Evolutionary conservation across 352 stramenopile species (phyloP).

Genomic region (Pythium dissimile): DNA sequence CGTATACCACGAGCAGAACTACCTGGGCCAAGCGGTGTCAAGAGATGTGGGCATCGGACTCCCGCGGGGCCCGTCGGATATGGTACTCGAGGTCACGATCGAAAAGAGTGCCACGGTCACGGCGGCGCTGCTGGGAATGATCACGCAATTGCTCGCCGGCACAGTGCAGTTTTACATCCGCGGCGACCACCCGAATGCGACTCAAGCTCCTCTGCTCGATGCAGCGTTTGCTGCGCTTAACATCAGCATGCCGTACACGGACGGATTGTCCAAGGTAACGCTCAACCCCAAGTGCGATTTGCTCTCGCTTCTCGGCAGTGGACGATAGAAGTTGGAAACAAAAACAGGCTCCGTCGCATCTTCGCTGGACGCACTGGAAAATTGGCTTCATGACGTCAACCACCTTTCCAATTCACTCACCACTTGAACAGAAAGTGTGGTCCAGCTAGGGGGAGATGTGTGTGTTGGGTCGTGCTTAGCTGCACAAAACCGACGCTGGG

Average conservation of each 20-base stretch:
- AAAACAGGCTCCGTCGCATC: too few species aligned
- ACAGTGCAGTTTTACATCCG: constrained; percentile 53
- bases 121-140: constrained; percentile 34
- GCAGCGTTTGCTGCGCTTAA: constrained; percentile 44
- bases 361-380: too few species aligned
- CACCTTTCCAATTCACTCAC: too few species aligned
- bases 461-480: too few species aligned
- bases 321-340: too few species aligned
- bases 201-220: constrained; percentile 33
- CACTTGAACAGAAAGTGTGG: too few species aligned
- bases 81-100: constrained; percentile 50
- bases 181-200: constrained; percentile 47
- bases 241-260: constrained; percentile 63
- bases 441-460: too few species aligned
- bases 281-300: constrained; percentile 18
- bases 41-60: constrained; percentile 22
- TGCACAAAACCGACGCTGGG: too few species aligned
- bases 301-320: constrained; percentile 12
- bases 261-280: constrained; percentile 35
- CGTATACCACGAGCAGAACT: constrained; percentile 59
- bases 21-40: constrained; percentile 60
- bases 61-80: constrained; percentile 33
- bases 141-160: constrained; percentile 29
- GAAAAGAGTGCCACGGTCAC: constrained; percentile 22
- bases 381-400: too few species aligned